These are phyloP conservation scores for Trichoderma gamsii DNA, from an alignment of 495 filamentous ascomycete genomes.

Conservation along the genomic window DNA sequence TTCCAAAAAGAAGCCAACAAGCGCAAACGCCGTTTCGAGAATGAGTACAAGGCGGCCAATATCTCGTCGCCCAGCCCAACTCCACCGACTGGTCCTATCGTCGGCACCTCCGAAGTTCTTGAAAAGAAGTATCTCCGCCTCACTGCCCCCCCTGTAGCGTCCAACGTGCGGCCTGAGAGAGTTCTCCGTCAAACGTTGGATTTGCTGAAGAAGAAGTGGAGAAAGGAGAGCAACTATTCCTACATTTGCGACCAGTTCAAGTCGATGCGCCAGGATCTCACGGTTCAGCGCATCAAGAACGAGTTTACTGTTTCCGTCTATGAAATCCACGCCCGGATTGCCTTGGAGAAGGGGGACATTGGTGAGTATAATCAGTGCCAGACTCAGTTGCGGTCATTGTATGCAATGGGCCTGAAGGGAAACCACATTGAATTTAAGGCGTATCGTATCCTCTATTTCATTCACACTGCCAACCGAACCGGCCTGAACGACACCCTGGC, in stretches of 20 bases:
- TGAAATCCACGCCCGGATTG: conserved; percentile 96
- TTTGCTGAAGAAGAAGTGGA: conserved; percentile 90
- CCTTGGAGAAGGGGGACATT: conserved; percentile 95
- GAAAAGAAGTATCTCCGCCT: conserved; percentile 94
- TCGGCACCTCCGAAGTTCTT: conserved; percentile 75
- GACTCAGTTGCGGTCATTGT: conserved; percentile 88
- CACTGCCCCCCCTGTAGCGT: conserved; percentile 79
- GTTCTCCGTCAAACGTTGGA: conserved; percentile 80
- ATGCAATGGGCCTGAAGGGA: conserved; percentile 77
- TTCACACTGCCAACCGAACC: conserved; percentile 96
- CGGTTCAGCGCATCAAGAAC: conserved; percentile 92
- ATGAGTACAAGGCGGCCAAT: conserved; percentile 50
- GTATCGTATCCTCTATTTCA: conserved; percentile 99
- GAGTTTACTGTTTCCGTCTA: conserved; percentile 94
- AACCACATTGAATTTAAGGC: conserved; percentile 95
- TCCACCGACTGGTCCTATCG: conserved; percentile 62
- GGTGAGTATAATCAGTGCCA: conserved; percentile 99
- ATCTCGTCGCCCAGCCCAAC: conserved; percentile 57
- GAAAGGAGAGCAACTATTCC: conserved; percentile 82
- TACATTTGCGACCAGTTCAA: conserved; percentile 99
- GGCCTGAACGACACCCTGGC: conserved; percentile 96
- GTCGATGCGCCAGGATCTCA: conserved; percentile 94
- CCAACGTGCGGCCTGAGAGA: conserved; percentile 76
- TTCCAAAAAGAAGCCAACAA: conserved; percentile 81
- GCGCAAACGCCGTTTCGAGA: conserved; percentile 79